A percentile compares a stretch with the other conserved stretches of the same genome.
These are phyloP conservation scores for Talaromyces borbonicus DNA, from an alignment of 495 filamentous ascomycete genomes.

Conservation along the genomic window DNA sequence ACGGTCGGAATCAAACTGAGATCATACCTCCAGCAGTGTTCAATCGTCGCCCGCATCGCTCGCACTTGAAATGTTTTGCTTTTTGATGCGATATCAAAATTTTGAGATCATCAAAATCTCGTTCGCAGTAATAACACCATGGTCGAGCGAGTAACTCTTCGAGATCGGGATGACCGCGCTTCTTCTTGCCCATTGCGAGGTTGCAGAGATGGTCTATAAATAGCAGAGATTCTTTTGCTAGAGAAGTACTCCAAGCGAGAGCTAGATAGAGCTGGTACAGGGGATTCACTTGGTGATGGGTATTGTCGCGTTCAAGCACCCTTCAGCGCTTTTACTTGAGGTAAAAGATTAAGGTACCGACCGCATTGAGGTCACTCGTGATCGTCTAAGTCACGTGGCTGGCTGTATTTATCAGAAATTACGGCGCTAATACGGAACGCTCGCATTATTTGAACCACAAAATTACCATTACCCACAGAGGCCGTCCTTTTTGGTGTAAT, in stretches of 20 bases:
- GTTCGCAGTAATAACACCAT: constrained; percentile 99
- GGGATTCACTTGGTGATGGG: too few species aligned
- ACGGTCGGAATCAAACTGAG: neutral
- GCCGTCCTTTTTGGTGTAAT: too few species aligned
- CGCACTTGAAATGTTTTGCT: constrained; percentile 97
- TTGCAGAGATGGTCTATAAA: neutral
- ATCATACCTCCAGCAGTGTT: constrained; percentile 91
- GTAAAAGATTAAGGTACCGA: neutral
- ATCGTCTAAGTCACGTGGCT: neutral
- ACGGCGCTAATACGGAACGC: too few species aligned
- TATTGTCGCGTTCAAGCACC: too few species aligned
- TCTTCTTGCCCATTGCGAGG: constrained; percentile 71
- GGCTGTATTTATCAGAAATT: too few species aligned
- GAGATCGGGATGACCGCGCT: constrained; percentile 70
- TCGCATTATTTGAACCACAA: too few species aligned
- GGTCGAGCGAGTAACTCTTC: constrained; percentile 80
- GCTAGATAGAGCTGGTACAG: too few species aligned
- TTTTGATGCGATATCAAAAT: constrained; percentile 95
- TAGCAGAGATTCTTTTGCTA: neutral
- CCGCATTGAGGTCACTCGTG: neutral
- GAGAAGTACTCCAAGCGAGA: neutral
- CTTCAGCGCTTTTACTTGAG: too few species aligned
- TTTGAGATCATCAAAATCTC: constrained; percentile 95
- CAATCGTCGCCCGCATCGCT: constrained; percentile 72
- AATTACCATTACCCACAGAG: too few species aligned